Evolutionary conservation across 2,329 filamentous ascomycete species (phyloP), one percentile per base, ranked within the genome.

Genomic region (Blumeriella jaapii): DNA sequence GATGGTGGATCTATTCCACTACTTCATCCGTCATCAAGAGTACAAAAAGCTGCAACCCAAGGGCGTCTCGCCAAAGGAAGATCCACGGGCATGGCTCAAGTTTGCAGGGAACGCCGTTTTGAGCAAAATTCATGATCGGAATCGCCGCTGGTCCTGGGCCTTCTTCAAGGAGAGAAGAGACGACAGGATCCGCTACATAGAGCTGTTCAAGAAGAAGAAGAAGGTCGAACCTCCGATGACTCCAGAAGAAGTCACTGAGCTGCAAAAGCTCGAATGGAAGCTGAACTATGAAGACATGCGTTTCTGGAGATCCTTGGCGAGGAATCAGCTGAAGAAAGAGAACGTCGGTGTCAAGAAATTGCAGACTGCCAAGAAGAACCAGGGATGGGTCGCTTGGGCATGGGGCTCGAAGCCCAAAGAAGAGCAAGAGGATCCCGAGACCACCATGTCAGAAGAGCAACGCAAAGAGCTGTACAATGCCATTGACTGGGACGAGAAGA

Each of bases 401-500:
- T 96, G 89, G 87, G 87, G 89, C 13, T 69, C 78, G 1, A 82
- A 86, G 49, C 71, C 77, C 1, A 52, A 62, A 18, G 52, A 57
- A 23, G 67, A 78, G 32, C 63, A 69, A 32, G 70, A 82, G 25
- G 68, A 82, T 28, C 81, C 93, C 48, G 82, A 87, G 43, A 83
- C 78, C 0, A 74, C 85, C 40, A 93, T 98, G 69, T 93, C 84
- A 0, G 91, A 98, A 42, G 79, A 96, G 58, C 87, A 99, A 57
- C 79, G 89, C 26, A 86, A 96, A 56, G 89, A 98, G 59, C 71
- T 99, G 7, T 98, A 96, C 58, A 81, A 93, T 49, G 93, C 85
- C 31, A 99, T 99, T 51, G 91, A 96, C 52, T 99, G 89, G 78
- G 84, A 98, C 44, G 91, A 99, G 59, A 96, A 95, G 64, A 78